These are phyloP conservation scores for Wickerhamomyces ciferrii DNA, from an alignment of 805 yeast genomes.

Conservation along the genomic window DNA sequence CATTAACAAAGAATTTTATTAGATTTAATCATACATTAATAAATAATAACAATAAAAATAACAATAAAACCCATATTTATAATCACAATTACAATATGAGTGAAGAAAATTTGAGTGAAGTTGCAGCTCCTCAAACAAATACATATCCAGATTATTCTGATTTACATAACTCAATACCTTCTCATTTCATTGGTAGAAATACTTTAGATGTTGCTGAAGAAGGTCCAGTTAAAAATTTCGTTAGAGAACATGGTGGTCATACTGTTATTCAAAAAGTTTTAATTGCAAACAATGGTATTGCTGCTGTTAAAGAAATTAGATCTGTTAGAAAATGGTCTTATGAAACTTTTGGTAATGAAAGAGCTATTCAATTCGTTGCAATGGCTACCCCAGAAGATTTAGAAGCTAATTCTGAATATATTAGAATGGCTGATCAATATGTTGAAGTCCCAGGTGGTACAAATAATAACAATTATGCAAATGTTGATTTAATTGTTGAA, in stretches of 20 bases:
- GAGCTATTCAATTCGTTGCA: slow-evolving; percentile 88
- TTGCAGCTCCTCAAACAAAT: slow-evolving; percentile 22
- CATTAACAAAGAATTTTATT: background rate
- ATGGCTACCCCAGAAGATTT: slow-evolving; percentile 99
- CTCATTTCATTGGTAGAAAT: slow-evolving; percentile 80
- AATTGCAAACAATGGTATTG: slow-evolving; percentile 98
- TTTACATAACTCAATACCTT: slow-evolving; percentile 43
- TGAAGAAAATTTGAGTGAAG: slow-evolving; percentile 35
- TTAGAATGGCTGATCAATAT: slow-evolving; percentile 98
- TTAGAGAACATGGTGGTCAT: slow-evolving; percentile 84
- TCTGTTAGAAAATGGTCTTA: slow-evolving; percentile 98
- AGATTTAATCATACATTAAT: background rate
- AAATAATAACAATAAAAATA: background rate
- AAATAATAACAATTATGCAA: slow-evolving; percentile 96
- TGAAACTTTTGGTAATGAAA: slow-evolving; percentile 96
- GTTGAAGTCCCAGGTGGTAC: slow-evolving; percentile 99
- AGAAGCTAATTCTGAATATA: slow-evolving; percentile 94
- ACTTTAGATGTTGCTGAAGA: slow-evolving; percentile 74
- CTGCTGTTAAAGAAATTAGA: slow-evolving; percentile 97
- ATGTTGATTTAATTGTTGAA: slow-evolving; percentile 95
- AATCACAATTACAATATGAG: slow-evolving; percentile 25
- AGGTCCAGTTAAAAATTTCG: slow-evolving; percentile 77
- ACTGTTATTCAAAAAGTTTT: slow-evolving; percentile 85
- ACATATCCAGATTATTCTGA: slow-evolving; percentile 27
- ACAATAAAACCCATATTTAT: background rate